Evolutionary conservation across 208 protist genomes (phyloP).

Genomic region (Trypanosoma avium): DNA sequence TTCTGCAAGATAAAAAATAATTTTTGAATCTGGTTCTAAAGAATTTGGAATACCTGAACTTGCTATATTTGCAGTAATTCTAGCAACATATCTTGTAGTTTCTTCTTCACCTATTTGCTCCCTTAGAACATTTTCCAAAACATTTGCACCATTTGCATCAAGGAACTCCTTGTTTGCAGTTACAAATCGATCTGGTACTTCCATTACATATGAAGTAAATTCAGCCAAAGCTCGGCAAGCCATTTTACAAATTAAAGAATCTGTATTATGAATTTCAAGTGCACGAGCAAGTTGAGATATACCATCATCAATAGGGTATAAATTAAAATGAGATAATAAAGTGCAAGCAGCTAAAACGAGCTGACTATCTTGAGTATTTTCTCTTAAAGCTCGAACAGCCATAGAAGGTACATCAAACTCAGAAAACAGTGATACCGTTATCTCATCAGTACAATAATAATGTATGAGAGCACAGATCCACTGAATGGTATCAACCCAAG

Average conservation of each 20-base stretch:
- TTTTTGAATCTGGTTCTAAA: slow-evolving; percentile 52
- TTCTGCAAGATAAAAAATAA: slow-evolving; percentile 68
- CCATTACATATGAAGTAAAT: slow-evolving; percentile 84
- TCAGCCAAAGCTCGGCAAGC: slow-evolving; percentile 73
- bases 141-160: slow-evolving; percentile 61
- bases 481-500: slow-evolving; percentile 69
- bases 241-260: slow-evolving; percentile 49
- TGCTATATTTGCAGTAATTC: slow-evolving; percentile 76
- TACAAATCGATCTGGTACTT: slow-evolving; percentile 73
- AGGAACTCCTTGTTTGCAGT: slow-evolving; percentile 67
- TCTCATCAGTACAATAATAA: slow-evolving; percentile 90
- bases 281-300: slow-evolving; percentile 74
- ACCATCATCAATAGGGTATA: slow-evolving; percentile 81
- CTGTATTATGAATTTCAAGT: slow-evolving; percentile 49
- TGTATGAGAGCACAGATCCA: slow-evolving; percentile 86
- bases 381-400: slow-evolving; percentile 62
- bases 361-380: slow-evolving; percentile 46
- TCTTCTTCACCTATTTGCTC: slow-evolving; percentile 74
- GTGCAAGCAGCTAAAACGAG: slow-evolving; percentile 59
- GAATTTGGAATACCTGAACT: slow-evolving; percentile 56
- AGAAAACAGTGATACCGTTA: slow-evolving; percentile 83
- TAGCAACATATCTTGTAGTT: slow-evolving; percentile 58
- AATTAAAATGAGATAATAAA: slow-evolving; percentile 85
- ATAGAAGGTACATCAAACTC: slow-evolving; percentile 79
- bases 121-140: slow-evolving; percentile 65